Evolutionary conservation across 2,329 filamentous ascomycete species (phyloP).

Genomic region (Cladosporium sp.): DNA sequence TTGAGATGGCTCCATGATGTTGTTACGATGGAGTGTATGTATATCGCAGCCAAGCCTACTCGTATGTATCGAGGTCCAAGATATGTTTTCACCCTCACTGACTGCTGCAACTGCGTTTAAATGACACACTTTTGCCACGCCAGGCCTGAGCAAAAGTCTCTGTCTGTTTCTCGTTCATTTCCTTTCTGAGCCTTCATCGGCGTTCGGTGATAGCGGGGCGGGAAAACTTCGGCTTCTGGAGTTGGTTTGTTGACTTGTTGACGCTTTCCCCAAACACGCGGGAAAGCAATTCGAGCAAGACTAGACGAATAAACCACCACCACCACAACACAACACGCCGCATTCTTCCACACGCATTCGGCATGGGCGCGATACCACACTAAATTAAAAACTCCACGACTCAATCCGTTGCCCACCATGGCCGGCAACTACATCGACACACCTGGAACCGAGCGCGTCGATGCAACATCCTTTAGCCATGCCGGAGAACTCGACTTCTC

Average conservation of each 20-base stretch:
- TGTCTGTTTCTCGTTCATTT: neutral
- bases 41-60: neutral
- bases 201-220: neutral
- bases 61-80: neutral
- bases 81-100: neutral
- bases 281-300: neutral
- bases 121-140: neutral
- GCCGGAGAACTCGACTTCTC: conserved; percentile 78
- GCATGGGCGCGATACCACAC: neutral
- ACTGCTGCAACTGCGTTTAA: neutral
- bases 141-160: neutral
- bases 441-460: conserved; percentile 79
- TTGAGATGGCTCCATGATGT: conserved; percentile 36
- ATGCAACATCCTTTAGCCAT: conserved; percentile 74
- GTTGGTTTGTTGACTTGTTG: conserved; percentile 16
- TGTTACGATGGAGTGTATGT: neutral
- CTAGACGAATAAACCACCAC: neutral
- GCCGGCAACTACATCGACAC: conserved; percentile 67
- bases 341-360: neutral
- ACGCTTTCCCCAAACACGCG: conserved; percentile 4
- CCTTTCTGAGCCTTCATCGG: neutral
- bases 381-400: neutral
- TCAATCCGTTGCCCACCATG: conserved; percentile 35
- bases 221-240: neutral
- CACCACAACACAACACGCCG: neutral